Conservation (phyloP, 2,329 filamentous ascomycete genomes). For the Tricladium varicosporioides region DNA sequence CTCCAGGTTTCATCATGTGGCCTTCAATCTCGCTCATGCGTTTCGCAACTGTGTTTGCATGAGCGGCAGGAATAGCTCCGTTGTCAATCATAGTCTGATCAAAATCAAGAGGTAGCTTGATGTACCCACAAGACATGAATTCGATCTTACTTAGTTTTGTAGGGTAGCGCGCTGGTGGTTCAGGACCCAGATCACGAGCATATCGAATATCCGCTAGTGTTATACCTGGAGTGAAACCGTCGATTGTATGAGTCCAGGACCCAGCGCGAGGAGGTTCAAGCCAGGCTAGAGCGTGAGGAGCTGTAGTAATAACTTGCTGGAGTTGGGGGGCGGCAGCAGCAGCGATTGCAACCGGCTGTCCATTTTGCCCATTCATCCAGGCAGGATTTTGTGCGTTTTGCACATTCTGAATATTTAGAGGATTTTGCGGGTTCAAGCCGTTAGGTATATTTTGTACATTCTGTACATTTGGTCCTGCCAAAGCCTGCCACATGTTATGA, state of each 20-base stretch:
- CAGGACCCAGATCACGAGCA: conserved; percentile 33
- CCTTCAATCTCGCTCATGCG: conserved; percentile 26
- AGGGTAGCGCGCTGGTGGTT: conserved; percentile 21
- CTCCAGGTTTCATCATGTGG: conserved; percentile 32
- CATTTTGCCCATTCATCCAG: not conserved
- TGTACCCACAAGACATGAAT: conserved; percentile 34
- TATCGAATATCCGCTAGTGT: conserved; percentile 42
- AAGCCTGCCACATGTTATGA: too few species aligned
- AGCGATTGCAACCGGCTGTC: not conserved
- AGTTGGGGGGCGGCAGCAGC: conserved; percentile 5
- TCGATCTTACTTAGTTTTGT: conserved; percentile 23
- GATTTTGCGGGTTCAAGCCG: too few species aligned
- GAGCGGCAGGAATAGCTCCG: not conserved
- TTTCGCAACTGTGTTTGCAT: conserved; percentile 21
- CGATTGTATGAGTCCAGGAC: conserved; percentile 50
- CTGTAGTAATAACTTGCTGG: not conserved
- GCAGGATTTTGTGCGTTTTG: too few species aligned
- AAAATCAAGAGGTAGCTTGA: conserved; percentile 31
- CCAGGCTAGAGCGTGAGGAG: conserved; percentile 27
- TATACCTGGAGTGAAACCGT: conserved; percentile 47
- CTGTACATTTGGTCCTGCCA: too few species aligned
- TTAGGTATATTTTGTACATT: too few species aligned
- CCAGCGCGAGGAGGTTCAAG: conserved; percentile 35
- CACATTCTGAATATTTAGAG: too few species aligned
- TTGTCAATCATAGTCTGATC: conserved; percentile 20